Conservation (phyloP, 1,139 yeast genomes). For the Candida sp. region DNA sequence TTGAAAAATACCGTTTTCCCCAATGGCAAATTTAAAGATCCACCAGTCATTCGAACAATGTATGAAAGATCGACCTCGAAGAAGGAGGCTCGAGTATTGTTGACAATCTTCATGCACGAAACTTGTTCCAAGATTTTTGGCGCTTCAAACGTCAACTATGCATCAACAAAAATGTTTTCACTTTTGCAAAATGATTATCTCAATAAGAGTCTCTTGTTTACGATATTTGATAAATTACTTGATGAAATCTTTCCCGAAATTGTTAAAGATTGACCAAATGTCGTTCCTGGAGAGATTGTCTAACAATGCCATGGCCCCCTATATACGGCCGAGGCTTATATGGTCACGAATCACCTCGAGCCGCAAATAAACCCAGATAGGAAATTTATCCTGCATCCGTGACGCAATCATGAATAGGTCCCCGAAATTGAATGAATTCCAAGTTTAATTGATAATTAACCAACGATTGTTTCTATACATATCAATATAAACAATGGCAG, state of each 20-base stretch:
- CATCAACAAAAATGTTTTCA: slow-evolving; percentile 57
- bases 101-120: slow-evolving; percentile 59
- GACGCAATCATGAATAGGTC: background rate
- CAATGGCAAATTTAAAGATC: slow-evolving; percentile 48
- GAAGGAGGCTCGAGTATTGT: slow-evolving; percentile 56
- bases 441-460: background rate
- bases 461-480: too few relatives aligned
- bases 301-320: too few relatives aligned
- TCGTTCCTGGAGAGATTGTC: too few relatives aligned
- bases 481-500: slow-evolving; percentile 1
- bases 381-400: background rate
- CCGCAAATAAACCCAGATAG: background rate
- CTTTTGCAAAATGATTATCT: slow-evolving; percentile 74
- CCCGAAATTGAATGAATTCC: too few relatives aligned
- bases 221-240: slow-evolving; percentile 36
- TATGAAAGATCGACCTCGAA: slow-evolving; percentile 52
- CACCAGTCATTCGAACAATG: slow-evolving; percentile 42
- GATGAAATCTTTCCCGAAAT: slow-evolving; percentile 26
- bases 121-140: slow-evolving; percentile 79
- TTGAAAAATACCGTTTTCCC: slow-evolving; percentile 63
- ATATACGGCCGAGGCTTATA: background rate
- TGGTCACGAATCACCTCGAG: background rate
- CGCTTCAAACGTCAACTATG: slow-evolving; percentile 56
- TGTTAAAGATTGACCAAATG: background rate
- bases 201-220: slow-evolving; percentile 61